Evolutionary conservation across 2,329 filamentous ascomycete species (phyloP), one percentile per base, ranked within the genome.

Genomic region (Aspergillus sp.): DNA sequence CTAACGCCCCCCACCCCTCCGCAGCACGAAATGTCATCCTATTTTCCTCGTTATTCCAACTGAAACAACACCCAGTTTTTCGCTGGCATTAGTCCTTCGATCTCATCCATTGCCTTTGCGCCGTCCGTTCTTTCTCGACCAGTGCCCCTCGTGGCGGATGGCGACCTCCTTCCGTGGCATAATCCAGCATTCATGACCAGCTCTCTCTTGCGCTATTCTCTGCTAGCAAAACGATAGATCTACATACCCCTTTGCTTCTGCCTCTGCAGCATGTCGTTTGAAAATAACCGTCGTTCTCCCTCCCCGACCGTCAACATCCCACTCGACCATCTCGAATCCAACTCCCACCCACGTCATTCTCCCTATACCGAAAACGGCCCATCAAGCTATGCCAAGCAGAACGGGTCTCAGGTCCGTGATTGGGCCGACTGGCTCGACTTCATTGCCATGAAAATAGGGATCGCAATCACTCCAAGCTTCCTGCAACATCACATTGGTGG

Each of bases 391-490:
- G 32, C 49, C 40, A 48, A 57, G 28, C 51, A 57, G 27, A 51
- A 60, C 27, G 40, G 51, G 30, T 33, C 49, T 28, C 52, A 57
- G 19, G 19, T 19, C 19, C 19, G 19, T 27, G 52, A 63, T 44
- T 65, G 62, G 58, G 36, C 57, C 29, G 53, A 52, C 10, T 53
- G 50, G 46, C 29, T 56, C 4, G 59, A 61, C 43, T 48, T 52
- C 4, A 48, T 48, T 45, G 54, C 55, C 28, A 53, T 54, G 9
- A 57, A 54, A 30, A 46, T 68, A 41, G 53, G 53, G 10, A 52
- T 68, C 27, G 57, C 56, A 5, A 54, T 67, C 29, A 62, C 63
- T 3, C 66, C 67, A 7, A 69, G 66, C 45, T 69, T 64, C 42
- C 46, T 67, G 7, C 66, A 66, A 33, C 58, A 61, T 27, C 56